These are phyloP conservation scores for Gentiana dahurica DNA, from an alignment of 257 asterid genomes.

Conservation along the genomic window DNA sequence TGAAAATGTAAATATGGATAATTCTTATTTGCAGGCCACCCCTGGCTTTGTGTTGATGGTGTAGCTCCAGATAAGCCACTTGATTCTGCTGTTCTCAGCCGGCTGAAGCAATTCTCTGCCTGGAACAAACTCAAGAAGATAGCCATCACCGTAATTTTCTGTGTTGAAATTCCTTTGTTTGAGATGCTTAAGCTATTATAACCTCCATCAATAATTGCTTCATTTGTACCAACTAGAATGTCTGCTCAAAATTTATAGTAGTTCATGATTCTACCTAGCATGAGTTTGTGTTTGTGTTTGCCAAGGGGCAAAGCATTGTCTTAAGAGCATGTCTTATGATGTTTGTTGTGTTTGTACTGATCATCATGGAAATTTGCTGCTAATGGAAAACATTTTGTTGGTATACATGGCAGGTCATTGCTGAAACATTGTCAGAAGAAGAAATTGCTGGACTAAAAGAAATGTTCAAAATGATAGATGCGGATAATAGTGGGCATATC, in stretches of 20 bases:
- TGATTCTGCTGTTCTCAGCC: conserved; percentile 37
- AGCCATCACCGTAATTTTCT: conserved; percentile 23
- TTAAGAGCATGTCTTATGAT: not conserved
- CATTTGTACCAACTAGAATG: not conserved
- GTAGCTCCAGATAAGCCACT: conserved; percentile 36
- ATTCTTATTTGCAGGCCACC: conserved; percentile 22
- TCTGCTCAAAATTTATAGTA: not conserved
- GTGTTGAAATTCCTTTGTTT: no score
- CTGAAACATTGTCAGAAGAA: conserved; percentile 35
- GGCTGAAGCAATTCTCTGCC: conserved; percentile 41
- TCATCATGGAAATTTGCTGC: not conserved
- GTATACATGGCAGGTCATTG: conserved; percentile 25
- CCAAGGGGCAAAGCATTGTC: not conserved
- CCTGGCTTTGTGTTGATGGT: conserved; percentile 33
- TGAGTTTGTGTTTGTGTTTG: not conserved
- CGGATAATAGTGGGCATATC: conserved; percentile 39
- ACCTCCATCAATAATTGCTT: not conserved
- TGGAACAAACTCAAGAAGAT: conserved; percentile 41
- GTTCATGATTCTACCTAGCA: not conserved
- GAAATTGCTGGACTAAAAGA: conserved; percentile 42
- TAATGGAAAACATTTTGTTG: not conserved
- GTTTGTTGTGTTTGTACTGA: no score
- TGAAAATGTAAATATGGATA: not conserved
- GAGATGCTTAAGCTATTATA: not conserved
- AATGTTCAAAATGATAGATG: conserved; percentile 40